Base-by-base conservation (phyloP, 2,329 filamentous ascomycete species). In the Fusarium brevicatenulatum region DNA sequence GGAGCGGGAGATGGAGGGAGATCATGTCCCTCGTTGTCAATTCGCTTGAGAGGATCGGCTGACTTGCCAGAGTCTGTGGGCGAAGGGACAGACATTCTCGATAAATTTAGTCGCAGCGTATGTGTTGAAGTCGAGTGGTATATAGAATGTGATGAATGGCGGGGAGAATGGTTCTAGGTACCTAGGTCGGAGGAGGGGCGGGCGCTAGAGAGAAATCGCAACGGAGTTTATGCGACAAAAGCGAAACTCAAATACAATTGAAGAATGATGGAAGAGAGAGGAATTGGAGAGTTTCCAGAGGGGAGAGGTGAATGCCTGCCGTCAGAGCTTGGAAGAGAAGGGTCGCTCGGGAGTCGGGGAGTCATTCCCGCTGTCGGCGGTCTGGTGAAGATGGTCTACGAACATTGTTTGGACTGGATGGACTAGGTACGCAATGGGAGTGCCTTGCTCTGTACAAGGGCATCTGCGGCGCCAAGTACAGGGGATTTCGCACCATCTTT, bases 1-100 rank as follows among this genome's bases (percentile, higher is more conserved):
- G 95, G 95, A 30, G 96, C 94, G 4, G 96, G 96, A 12, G 96
- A 98, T 2, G 95, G 95, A 57, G 95, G 95, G 57, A 97, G 86
- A 78, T 95, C 87, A 83, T 97, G 93, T 46, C 94, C 94, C 78
- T 95, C 92, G 66, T 95, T 86, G 81, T 97, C 94, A 72, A 95
- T 86, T 75, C 90, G 87, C 83, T 86, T 87, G 63, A 85, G 72
- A 36, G 84, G 82, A 76, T 84, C 84, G 75, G 77, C 76, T 43
- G 79, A 75, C 72, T 82, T 81, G 66, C 77, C 80, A 65, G 78
- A 60, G 16, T 75, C 77, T 58, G 74, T 75, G 60, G 74, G 73
- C 67, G 69, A 74, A 42, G 75, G 69, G 23, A 74, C 47, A 19
- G 75, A 66, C 76, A 78, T 78, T 65, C 63, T 63, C n/a, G 30